phyloP scores from a whole-genome alignment of 495 filamentous ascomycete genomes.

The Baudoinia panamericana region DNA sequence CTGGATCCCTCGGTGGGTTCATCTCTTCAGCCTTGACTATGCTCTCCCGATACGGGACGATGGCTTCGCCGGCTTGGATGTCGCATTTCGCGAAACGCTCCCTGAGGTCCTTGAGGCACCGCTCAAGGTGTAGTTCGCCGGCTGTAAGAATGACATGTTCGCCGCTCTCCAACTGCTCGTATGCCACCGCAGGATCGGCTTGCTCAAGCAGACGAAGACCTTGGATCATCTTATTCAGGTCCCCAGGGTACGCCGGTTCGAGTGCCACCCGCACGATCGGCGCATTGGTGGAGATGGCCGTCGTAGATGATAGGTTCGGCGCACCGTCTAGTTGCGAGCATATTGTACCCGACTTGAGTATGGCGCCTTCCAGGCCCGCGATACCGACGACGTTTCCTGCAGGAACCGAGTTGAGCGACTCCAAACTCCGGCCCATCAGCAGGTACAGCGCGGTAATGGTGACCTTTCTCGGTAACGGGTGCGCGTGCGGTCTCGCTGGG shows the following conservation, averaged over 20 bases:
- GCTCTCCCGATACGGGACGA: slow-evolving; percentile 90
- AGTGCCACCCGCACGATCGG: slow-evolving; percentile 94
- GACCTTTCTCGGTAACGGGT: slow-evolving; percentile 68
- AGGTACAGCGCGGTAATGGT: slow-evolving; percentile 84
- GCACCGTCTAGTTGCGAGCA: slow-evolving; percentile 78
- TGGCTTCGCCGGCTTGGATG: slow-evolving; percentile 84
- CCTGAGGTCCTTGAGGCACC: slow-evolving; percentile 84
- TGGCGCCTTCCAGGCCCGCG: slow-evolving; percentile 74
- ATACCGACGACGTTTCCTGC: slow-evolving; percentile 96
- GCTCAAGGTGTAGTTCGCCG: slow-evolving; percentile 86
- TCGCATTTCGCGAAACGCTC: slow-evolving; percentile 92
- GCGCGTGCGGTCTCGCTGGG: slow-evolving; percentile 60
- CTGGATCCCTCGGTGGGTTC: slow-evolving; percentile 73
- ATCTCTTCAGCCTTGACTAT: slow-evolving; percentile 81
- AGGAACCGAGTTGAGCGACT: slow-evolving; percentile 69
- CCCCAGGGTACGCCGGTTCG: slow-evolving; percentile 74
- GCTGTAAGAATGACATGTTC: slow-evolving; percentile 94
- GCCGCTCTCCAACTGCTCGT: slow-evolving; percentile 82
- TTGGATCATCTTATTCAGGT: slow-evolving; percentile 84
- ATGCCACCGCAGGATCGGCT: slow-evolving; percentile 90
- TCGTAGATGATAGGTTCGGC: slow-evolving; percentile 86
- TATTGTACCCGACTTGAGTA: slow-evolving; percentile 88
- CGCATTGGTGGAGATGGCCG: slow-evolving; percentile 45
- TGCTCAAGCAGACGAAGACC: slow-evolving; percentile 82
- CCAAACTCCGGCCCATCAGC: slow-evolving; percentile 85